A percentile compares a stretch with the other conserved stretches of the same genome.
phyloP scores from a whole-genome alignment of 2,329 filamentous ascomycete species.

The Colletotrichum paranaense region DNA sequence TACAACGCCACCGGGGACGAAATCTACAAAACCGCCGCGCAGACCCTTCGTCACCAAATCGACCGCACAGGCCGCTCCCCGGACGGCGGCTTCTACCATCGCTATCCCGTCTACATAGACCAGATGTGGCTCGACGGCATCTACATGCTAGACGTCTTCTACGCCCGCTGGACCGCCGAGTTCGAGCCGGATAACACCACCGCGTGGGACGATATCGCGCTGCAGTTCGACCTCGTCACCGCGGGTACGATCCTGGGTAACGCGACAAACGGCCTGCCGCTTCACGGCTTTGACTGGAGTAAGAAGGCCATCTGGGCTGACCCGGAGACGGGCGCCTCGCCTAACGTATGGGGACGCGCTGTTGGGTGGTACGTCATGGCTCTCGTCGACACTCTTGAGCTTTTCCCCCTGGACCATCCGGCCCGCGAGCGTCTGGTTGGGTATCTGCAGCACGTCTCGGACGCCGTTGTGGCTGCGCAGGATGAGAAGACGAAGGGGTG shows the following conservation, averaged over 20 bases:
- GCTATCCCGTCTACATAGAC: conserved; percentile 41
- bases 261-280: conserved; percentile 52
- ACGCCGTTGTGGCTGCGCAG: conserved; percentile 53
- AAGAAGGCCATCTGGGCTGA: conserved; percentile 61
- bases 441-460: conserved; percentile 54
- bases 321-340: conserved; percentile 57
- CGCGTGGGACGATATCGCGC: conserved; percentile 55
- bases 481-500: conserved; percentile 50
- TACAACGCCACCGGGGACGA: conserved; percentile 29
- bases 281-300: conserved; percentile 63
- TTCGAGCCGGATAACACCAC: conserved; percentile 37
- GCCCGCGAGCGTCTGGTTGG: conserved; percentile 49
- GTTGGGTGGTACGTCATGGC: conserved; percentile 52
- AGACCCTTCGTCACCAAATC: conserved; percentile 25
- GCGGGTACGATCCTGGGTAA: conserved; percentile 50
- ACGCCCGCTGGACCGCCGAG: conserved; percentile 45
- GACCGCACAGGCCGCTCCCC: conserved; percentile 32
- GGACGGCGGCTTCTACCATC: conserved; percentile 35
- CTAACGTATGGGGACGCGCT: conserved; percentile 62
- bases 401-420: conserved; percentile 50
- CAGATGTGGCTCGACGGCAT: conserved; percentile 57
- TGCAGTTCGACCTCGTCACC: conserved; percentile 54
- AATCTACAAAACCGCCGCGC: conserved; percentile 33
- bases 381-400: conserved; percentile 58
- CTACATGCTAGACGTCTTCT: conserved; percentile 52